phyloP scores from a whole-genome alignment of 495 filamentous ascomycete genomes.

The Pseudoneurospora amorphoporcata region DNA sequence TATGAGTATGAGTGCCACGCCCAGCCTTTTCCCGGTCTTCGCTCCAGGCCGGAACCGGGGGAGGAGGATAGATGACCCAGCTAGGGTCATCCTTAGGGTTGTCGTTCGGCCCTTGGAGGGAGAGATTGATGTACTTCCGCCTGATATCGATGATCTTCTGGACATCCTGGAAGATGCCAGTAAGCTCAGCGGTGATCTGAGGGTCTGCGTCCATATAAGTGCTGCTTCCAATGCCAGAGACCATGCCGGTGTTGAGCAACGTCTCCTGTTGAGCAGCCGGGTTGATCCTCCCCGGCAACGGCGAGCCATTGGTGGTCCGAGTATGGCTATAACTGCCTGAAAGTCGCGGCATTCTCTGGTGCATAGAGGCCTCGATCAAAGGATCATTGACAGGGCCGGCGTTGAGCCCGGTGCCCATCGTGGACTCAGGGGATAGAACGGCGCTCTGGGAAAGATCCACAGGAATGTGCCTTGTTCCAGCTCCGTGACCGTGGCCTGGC shows the following conservation, averaged over 20 bases:
- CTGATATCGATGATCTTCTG: slow-evolving; percentile 74
- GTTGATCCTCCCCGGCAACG: slow-evolving; percentile 18
- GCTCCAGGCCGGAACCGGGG: slow-evolving; percentile 83
- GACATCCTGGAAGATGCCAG: slow-evolving; percentile 77
- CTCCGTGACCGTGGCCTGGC: slow-evolving; percentile 20
- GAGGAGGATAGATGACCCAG: slow-evolving; percentile 86
- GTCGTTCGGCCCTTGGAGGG: slow-evolving; percentile 64
- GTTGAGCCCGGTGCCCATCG: not conserved
- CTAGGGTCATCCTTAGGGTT: slow-evolving; percentile 77
- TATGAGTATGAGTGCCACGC: slow-evolving; percentile 23
- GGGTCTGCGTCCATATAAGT: slow-evolving; percentile 49
- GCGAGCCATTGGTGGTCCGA: slow-evolving; percentile 12
- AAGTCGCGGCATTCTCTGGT: not conserved
- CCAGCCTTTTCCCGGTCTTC: slow-evolving; percentile 47
- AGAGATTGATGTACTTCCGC: slow-evolving; percentile 81
- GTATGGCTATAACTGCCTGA: slow-evolving; percentile 9
- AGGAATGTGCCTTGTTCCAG: slow-evolving; percentile 11
- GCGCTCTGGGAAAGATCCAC: slow-evolving; percentile 9
- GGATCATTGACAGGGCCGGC: slow-evolving; percentile 4
- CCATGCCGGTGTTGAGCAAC: slow-evolving; percentile 16
- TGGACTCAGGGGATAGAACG: slow-evolving; percentile 8
- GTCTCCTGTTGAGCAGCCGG: slow-evolving; percentile 18
- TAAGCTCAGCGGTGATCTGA: slow-evolving; percentile 69
- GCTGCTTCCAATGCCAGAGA: slow-evolving; percentile 23
- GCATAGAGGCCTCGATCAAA: not conserved